Evolutionary conservation across 208 protist species (phyloP).

Genomic region (Acanthamoeba triangularis): DNA sequence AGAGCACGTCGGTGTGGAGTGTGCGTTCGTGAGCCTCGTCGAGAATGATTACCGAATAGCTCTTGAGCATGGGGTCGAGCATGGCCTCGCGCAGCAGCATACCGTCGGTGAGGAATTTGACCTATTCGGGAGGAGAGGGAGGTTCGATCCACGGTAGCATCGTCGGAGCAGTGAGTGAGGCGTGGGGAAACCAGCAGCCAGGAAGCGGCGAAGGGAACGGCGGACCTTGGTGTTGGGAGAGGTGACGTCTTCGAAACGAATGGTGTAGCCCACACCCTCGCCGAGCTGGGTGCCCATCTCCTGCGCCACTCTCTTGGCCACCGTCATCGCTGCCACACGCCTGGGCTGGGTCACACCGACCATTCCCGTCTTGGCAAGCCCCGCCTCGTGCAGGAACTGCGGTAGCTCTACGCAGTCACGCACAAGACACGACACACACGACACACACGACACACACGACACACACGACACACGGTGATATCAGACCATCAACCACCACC

Average conservation of each 20-base stretch:
- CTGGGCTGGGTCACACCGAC: constrained; percentile 99
- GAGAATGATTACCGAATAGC: constrained; percentile 94
- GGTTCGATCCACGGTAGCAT: background rate
- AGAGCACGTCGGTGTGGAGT: constrained; percentile 93
- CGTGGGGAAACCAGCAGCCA: too few relatives aligned
- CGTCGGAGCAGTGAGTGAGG: too few relatives aligned
- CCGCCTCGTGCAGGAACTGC: constrained; percentile 95
- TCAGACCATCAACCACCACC: background rate
- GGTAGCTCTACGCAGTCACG: constrained; percentile 92
- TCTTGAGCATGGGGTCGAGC: constrained; percentile 90
- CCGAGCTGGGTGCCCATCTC: constrained; percentile 94
- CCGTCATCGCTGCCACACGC: constrained; percentile 99
- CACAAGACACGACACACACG: too few relatives aligned
- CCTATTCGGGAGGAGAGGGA: background rate
- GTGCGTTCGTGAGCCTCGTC: constrained; percentile 99
- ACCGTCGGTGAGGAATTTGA: constrained; percentile 93
- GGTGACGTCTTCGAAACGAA: constrained; percentile 96
- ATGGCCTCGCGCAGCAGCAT: constrained; percentile 95
- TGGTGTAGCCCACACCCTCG: constrained; percentile 93
- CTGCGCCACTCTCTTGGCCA: constrained; percentile 98
- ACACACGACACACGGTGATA: too few relatives aligned
- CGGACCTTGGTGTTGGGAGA: constrained; percentile 96
- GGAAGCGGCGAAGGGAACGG: constrained; percentile 86
- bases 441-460: too few relatives aligned
- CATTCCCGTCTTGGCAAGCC: constrained; percentile 78